Percentiles rank a stretch among this genome's conserved stretches.
phyloP scores from a whole-genome alignment of 805 yeast genomes.

The Nakazawaea wickerhamii region DNA sequence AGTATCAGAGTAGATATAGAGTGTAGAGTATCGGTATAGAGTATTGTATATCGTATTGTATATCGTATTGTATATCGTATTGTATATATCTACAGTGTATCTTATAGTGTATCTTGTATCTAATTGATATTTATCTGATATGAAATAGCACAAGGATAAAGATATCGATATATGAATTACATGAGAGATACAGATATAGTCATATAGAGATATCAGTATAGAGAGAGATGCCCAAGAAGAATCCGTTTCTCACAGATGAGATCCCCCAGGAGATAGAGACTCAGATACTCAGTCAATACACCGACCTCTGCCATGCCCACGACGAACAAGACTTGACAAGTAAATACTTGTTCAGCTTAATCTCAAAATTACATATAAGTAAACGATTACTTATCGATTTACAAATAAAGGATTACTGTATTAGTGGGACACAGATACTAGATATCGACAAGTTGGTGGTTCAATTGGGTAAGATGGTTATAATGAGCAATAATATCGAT shows the following conservation, averaged over 20 bases:
- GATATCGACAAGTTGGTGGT: slow-evolving; percentile 8
- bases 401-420: neutral
- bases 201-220: too few relatives aligned
- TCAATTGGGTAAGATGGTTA: neutral
- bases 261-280: slow-evolving; percentile 8
- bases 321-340: slow-evolving; percentile 7
- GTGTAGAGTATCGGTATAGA: too few relatives aligned
- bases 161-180: too few relatives aligned
- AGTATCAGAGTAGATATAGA: too few relatives aligned
- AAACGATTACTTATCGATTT: slow-evolving; percentile 1
- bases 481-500: neutral
- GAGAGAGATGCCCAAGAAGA: neutral
- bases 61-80: too few relatives aligned
- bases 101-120: too few relatives aligned
- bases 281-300: neutral
- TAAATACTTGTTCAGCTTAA: slow-evolving; percentile 3
- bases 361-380: neutral
- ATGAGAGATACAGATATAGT: too few relatives aligned
- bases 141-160: too few relatives aligned
- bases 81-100: too few relatives aligned
- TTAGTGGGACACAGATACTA: slow-evolving; percentile 7
- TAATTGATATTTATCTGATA: too few relatives aligned
- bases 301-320: slow-evolving; percentile 4
- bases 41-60: too few relatives aligned
- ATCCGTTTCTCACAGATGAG: neutral